Evolutionary conservation across 2,329 filamentous ascomycete species (phyloP).

Genomic region (Trichophyton verrucosum): DNA sequence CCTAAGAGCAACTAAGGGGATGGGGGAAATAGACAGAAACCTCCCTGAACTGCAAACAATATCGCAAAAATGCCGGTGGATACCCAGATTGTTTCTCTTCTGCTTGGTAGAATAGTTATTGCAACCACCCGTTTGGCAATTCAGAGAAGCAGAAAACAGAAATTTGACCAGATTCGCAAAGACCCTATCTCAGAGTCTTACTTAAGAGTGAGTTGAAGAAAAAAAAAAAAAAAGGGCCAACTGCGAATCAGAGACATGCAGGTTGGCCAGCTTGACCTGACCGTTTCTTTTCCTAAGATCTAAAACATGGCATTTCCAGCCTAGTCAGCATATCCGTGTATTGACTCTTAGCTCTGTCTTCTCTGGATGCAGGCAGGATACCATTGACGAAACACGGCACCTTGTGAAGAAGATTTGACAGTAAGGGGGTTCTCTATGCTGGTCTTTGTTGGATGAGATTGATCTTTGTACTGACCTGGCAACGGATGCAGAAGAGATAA

Average conservation of each 20-base stretch:
- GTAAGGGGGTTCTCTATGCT: not conserved
- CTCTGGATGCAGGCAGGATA: not conserved
- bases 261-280: conserved; percentile 4
- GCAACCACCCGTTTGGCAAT: conserved; percentile 11
- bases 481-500: conserved; percentile 6
- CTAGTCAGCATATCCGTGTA: not conserved
- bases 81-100: conserved; percentile 7
- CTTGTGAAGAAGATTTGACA: not conserved
- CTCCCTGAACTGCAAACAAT: not conserved
- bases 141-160: not conserved
- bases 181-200: not conserved
- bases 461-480: not conserved
- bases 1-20: not conserved
- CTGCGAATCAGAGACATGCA: conserved; percentile 12
- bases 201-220: not conserved
- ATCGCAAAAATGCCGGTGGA: conserved; percentile 3
- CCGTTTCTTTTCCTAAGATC: not conserved
- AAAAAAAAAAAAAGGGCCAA: not conserved
- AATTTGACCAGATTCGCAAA: not conserved
- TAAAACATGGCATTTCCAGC: not conserved
- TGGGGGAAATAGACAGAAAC: not conserved
- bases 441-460: conserved; percentile 3
- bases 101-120: conserved; percentile 11
- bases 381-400: not conserved
- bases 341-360: not conserved